phyloP scores from a whole-genome alignment of 2,329 filamentous ascomycete species.

The Akanthomyces dipterigenus region DNA sequence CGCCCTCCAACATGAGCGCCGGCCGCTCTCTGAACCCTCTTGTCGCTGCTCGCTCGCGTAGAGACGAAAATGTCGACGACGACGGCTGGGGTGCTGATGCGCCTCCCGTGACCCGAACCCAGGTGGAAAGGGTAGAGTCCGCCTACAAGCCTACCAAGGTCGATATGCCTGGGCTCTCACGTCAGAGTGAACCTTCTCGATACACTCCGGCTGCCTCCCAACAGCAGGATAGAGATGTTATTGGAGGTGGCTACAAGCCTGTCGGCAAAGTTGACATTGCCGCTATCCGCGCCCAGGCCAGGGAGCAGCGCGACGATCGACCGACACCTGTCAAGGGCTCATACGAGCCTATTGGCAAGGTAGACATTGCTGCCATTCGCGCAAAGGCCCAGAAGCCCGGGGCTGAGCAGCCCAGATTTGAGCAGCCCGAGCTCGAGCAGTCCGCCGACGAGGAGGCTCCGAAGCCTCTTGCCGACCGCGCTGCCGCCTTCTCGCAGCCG shows the following conservation, averaged over 20 bases:
- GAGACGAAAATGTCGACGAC: conserved; percentile 56
- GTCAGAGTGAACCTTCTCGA: conserved; percentile 62
- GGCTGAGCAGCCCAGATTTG: conserved; percentile 32
- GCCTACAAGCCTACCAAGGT: conserved; percentile 96
- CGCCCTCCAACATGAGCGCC: conserved; percentile 56
- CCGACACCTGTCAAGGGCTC: conserved; percentile 83
- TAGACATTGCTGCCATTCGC: conserved; percentile 91
- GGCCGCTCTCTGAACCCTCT: conserved; percentile 58
- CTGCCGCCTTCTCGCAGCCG: conserved; percentile 59
- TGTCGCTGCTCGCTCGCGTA: conserved; percentile 56
- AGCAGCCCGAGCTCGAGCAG: conserved; percentile 25
- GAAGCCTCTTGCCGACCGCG: conserved; percentile 67
- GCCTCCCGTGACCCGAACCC: conserved; percentile 76
- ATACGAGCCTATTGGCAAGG: conserved; percentile 92
- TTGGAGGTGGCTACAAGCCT: conserved; percentile 84
- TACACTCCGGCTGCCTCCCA: conserved; percentile 41
- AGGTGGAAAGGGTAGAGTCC: conserved; percentile 85
- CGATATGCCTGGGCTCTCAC: conserved; percentile 79
- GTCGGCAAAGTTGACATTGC: conserved; percentile 97
- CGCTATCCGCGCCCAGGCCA: conserved; percentile 71
- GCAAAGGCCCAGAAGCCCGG: conserved; percentile 67
- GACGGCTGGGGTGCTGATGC: conserved; percentile 96
- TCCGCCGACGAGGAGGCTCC: conserved; percentile 31
- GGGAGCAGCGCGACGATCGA: conserved; percentile 65
- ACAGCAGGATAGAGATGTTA: conserved; percentile 53